phyloP scores from a whole-genome alignment of 2,329 filamentous ascomycete species.

The Diaporthe citrichinensis region DNA sequence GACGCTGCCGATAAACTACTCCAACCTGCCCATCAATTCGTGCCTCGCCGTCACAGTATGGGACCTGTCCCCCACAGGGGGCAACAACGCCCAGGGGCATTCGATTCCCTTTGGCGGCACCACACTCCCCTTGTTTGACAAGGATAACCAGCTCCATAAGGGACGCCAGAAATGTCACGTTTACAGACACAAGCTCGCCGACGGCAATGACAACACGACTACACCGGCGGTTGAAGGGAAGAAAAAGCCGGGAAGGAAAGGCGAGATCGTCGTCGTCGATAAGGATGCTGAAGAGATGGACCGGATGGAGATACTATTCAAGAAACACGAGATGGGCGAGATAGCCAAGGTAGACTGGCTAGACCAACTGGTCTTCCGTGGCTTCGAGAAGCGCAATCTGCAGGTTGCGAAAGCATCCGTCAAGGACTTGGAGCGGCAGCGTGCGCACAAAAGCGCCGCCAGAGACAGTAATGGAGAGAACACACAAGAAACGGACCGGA shows the following conservation, averaged over 20 bases:
- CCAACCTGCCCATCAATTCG: slow-evolving; percentile 83
- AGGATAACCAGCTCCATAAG: slow-evolving; percentile 90
- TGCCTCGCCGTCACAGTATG: slow-evolving; percentile 94
- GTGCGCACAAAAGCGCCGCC: slow-evolving; percentile 52
- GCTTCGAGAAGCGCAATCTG: slow-evolving; percentile 82
- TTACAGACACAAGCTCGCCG: slow-evolving; percentile 85
- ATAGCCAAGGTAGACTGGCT: slow-evolving; percentile 95
- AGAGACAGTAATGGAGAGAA: slow-evolving; percentile 55
- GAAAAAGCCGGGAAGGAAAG: slow-evolving; percentile 61
- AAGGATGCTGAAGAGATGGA: slow-evolving; percentile 88
- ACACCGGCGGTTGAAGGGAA: slow-evolving; percentile 80
- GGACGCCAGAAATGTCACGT: slow-evolving; percentile 92
- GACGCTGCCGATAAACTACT: slow-evolving; percentile 86
- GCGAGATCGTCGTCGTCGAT: slow-evolving; percentile 67
- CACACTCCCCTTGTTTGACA: slow-evolving; percentile 91
- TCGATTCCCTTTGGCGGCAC: slow-evolving; percentile 94
- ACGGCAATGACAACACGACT: slow-evolving; percentile 83
- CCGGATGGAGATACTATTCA: slow-evolving; percentile 89
- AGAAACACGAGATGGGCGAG: slow-evolving; percentile 98
- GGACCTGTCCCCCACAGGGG: slow-evolving; percentile 89
- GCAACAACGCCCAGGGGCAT: slow-evolving; percentile 78
- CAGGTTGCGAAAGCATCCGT: slow-evolving; percentile 75
- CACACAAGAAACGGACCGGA: slow-evolving; percentile 46
- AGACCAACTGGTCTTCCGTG: slow-evolving; percentile 92
- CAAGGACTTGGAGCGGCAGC: slow-evolving; percentile 68